A percentile compares a stretch with the other conserved stretches of the same genome.
Conservation (phyloP, 2,329 filamentous ascomycete genomes). For the Aspergillus niger region DNA sequence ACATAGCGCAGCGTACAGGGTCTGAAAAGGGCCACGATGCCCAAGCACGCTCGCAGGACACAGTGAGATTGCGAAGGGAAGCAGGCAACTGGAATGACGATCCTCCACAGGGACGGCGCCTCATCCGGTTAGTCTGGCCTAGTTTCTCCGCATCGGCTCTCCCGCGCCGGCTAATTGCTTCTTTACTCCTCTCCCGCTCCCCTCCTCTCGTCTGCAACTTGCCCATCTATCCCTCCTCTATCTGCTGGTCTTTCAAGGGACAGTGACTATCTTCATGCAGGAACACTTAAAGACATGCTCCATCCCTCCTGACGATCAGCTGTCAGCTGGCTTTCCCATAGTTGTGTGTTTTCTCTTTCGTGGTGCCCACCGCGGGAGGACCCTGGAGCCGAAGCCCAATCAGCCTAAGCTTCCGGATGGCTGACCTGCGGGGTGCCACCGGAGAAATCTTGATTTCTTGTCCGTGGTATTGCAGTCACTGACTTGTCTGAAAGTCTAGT, state of each 20-base stretch:
- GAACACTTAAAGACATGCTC: neutral
- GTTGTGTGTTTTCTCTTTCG: neutral
- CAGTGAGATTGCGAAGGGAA: neutral
- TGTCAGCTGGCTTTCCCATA: neutral
- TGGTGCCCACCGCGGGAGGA: neutral
- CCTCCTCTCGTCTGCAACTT: neutral
- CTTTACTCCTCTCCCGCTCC: neutral
- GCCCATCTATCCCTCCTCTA: neutral
- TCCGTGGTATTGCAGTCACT: neutral
- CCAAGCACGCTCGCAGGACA: neutral
- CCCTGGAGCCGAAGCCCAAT: constrained; percentile 5
- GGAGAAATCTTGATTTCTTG: constrained; percentile 5
- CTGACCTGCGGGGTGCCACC: constrained; percentile 9
- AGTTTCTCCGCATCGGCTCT: constrained; percentile 7
- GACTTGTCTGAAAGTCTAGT: neutral
- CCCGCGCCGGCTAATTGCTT: neutral
- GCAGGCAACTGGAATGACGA: neutral
- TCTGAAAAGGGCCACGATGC: neutral
- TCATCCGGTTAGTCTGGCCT: neutral
- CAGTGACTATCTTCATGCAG: neutral
- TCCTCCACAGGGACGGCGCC: constrained; percentile 13
- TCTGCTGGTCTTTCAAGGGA: neutral
- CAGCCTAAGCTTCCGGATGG: constrained; percentile 10
- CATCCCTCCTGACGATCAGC: neutral
- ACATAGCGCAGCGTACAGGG: neutral